Base-by-base conservation (phyloP, 73 alveolate species). In the Paramecium sexaurelia region DNA sequence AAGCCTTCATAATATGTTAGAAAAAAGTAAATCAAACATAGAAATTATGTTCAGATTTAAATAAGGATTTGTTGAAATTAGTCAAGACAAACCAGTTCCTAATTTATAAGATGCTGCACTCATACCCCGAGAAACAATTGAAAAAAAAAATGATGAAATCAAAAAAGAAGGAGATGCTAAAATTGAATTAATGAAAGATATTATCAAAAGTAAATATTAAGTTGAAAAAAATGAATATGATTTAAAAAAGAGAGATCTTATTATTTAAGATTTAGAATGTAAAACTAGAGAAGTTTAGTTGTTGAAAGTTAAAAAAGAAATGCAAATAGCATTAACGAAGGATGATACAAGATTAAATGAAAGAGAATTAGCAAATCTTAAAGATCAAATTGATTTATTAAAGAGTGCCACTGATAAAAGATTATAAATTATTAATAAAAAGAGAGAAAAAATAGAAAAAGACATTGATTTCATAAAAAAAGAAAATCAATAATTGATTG, bases 331-430 rank as follows among this genome's bases (percentile, higher is more conserved):
- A 7, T 47, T 88, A 41, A 88, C 94, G 6, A 88, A 88, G 15
- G 87, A 88, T 43, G 94, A 88, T 43, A 88, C 87, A 15, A 88
- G 94, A 69, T 71, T 88, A 19, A 88, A 88, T 69, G 94, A 88
- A 84, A 68, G 68, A 29, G 94, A 75, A 51, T 45, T 88, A 13
- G 55, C 78, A 57, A 88, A 88, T 13, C 33, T 88, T 11, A 35
- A 88, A 29, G 90, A 88, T 43, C 32, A 88, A 26, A 88, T 69
- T 26, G 94, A 88, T 26, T 27, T 41, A 13, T 55, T 88, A 47
- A 88, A 88, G 36, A 43, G 83, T 56, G 57, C 94, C 0, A 88
- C 94, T 36, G 91, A 88, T 15, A 88, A 69, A 26, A 51, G 85
- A 26, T 55, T 68, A 29, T 43, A 66, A 19, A 88, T 69, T 69